phyloP scores from a whole-genome alignment of 495 filamentous ascomycete species.

The Annulohypoxylon maeteangense region DNA sequence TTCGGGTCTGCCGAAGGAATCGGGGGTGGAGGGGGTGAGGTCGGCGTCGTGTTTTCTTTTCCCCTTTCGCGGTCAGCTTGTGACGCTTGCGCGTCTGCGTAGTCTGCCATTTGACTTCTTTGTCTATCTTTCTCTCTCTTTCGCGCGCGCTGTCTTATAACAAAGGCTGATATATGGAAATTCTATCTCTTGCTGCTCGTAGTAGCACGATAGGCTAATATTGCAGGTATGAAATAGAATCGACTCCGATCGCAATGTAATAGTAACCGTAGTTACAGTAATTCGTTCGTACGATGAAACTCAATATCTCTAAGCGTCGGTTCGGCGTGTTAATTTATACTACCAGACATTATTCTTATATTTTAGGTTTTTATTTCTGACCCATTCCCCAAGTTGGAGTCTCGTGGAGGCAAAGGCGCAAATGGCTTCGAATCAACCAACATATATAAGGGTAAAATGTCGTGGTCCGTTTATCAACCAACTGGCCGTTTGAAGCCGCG shows the following conservation, averaged over 20 bases:
- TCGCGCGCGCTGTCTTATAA: too few relatives aligned
- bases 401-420: slow-evolving; percentile 8
- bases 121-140: neutral
- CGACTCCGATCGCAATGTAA: neutral
- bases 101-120: slow-evolving; percentile 23
- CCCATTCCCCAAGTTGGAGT: slow-evolving; percentile 19
- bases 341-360: slow-evolving; percentile 7
- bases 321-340: neutral
- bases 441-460: neutral
- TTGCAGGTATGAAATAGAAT: neutral
- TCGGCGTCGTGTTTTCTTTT: slow-evolving; percentile 28
- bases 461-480: neutral
- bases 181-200: neutral
- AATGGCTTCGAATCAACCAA: slow-evolving; percentile 3
- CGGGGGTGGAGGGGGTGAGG: slow-evolving; percentile 60
- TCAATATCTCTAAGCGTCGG: neutral
- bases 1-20: slow-evolving; percentile 61
- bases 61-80: slow-evolving; percentile 11
- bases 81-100: slow-evolving; percentile 24
- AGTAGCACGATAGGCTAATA: neutral
- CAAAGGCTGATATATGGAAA: neutral
- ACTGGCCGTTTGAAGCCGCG: neutral
- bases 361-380: slow-evolving; percentile 17
- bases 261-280: neutral
- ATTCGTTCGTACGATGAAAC: neutral